Base-by-base conservation (phyloP, 805 yeast genomes). In the Candida wancherniae region DNA sequence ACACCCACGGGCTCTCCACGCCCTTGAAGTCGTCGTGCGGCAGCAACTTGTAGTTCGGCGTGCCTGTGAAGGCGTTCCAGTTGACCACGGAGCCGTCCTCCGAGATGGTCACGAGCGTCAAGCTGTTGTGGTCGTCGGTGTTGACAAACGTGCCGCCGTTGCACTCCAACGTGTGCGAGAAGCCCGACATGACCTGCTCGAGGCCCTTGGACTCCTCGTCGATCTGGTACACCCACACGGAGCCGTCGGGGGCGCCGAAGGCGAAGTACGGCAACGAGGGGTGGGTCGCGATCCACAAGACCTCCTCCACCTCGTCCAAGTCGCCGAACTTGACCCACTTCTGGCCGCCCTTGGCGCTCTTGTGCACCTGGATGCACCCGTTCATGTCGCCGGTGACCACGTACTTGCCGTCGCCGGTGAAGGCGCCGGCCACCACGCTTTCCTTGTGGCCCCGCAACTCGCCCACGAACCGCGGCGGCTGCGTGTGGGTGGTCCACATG, bases 321-420 rank as follows among this genome's bases (percentile, higher is more conserved):
- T 78, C 77, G 16, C 77, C 81, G 40, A 73, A 64, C 46, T 72
- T 61, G 40, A 66, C 69, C 97, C 97, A 90, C 35, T 75, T 73
- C 54, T 88, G 86, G 17, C 94, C 96, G 26, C 81, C 80, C 47
- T 80, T 80, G 26, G 70, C 57, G 5, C 88, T 63, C 51, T 77
- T 74, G 63, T 80, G 84, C 10, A 87, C 75, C 45, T 84, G 69
- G 18, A 90, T 68, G 47, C 77, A 77, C 32, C 98, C 97, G 33
- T 78, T 78, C 99, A 92, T 92, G 59, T 94, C 99, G 22, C 90
- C 97, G 5, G 96, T 82, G 9, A 92, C 70, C 24, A 84, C 65
- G 49, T 67, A 87, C 26, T 75, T 69, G 15, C 97, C 99, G 49
- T 85, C 92, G 21, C 67, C 58, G 1, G 95, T 78, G 58, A 92